Evolutionary conservation across 371 early-diverging fungal genomes (phyloP), one percentile per base, ranked within the genome.

Genomic region (Haplosporangium sp.): DNA sequence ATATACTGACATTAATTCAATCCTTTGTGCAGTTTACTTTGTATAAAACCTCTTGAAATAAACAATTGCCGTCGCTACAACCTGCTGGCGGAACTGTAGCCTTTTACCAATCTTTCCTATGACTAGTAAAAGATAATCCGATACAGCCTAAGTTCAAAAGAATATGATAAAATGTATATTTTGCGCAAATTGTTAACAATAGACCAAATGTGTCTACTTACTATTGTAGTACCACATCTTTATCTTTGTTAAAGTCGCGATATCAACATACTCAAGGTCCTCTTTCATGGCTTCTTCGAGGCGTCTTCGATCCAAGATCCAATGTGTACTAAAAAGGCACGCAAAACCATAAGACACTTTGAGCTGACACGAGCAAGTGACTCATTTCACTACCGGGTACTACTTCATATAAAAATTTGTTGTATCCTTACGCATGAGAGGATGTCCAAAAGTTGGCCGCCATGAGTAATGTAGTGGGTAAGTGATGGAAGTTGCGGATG

Each of bases 21-120:
- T 27, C 27, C 27, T 27, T 27, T 27, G 27, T 27, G 27, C 27
- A 27, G 72, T 86, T 72, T 91, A 94, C 95, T 91, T 93, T 83
- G 92, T 85, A 78, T 94, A 96, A 76, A 95, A 96, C 20, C 97
- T 88, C 83, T 94, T 95, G 65, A 96, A 96, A 79, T 95, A 97
- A 0, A 94, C 92, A 50, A 91, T 84, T 2, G 95, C 95, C 4
- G 96, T 95, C 0, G 96, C 94, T 1, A 96, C 87, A 17, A 95
- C 92, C 63, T 94, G 94, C 75, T 97, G 96, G 47, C 94, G 83
- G 53, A 93, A 73, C 52, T 90, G 88, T 17, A 96, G 71, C 47
- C 89, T 83, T 64, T 92, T 92, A n/a, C 94, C 95, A 57, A 96
- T 82, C 61, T 88, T 90, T 66, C 91, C 88, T 61, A 95, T 93